Conservation (phyloP, 371 early-diverging fungal species). For the Massospora cicadina region DNA sequence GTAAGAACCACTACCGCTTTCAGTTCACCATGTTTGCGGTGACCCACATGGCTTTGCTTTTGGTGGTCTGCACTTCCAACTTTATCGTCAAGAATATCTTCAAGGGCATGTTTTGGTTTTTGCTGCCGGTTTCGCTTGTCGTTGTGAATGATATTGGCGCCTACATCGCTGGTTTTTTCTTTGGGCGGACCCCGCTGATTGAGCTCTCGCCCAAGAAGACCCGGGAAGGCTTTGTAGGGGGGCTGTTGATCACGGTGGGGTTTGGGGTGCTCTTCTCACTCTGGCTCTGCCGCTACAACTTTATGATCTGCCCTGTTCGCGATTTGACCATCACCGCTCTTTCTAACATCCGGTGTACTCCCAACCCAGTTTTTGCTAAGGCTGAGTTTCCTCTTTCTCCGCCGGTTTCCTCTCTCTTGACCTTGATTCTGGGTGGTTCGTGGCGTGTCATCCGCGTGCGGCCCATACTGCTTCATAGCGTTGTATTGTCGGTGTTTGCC, state of each 20-base stretch:
- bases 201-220: constrained; percentile 98
- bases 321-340: constrained; percentile 35
- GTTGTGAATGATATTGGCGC: constrained; percentile 96
- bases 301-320: constrained; percentile 74
- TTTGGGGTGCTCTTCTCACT: constrained; percentile 46
- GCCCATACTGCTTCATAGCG: constrained; percentile 78
- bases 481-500: constrained; percentile 85
- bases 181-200: constrained; percentile 89
- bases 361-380: constrained; percentile 50
- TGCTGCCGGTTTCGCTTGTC: constrained; percentile 85
- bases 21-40: constrained; percentile 92
- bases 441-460: constrained; percentile 28
- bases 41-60: constrained; percentile 86
- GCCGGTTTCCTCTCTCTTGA: neutral
- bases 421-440: neutral
- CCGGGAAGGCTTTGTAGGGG: constrained; percentile 98
- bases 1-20: constrained; percentile 67
- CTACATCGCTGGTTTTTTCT: constrained; percentile 89
- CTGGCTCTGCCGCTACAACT: constrained; percentile 42
- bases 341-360: constrained; percentile 28
- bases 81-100: constrained; percentile 91
- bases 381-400: constrained; percentile 17
- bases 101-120: constrained; percentile 94
- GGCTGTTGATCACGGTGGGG: constrained; percentile 65
- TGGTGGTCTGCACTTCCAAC: constrained; percentile 78